Conservation (phyloP, 1,139 yeast genomes). For the Taiozyma sp. region DNA sequence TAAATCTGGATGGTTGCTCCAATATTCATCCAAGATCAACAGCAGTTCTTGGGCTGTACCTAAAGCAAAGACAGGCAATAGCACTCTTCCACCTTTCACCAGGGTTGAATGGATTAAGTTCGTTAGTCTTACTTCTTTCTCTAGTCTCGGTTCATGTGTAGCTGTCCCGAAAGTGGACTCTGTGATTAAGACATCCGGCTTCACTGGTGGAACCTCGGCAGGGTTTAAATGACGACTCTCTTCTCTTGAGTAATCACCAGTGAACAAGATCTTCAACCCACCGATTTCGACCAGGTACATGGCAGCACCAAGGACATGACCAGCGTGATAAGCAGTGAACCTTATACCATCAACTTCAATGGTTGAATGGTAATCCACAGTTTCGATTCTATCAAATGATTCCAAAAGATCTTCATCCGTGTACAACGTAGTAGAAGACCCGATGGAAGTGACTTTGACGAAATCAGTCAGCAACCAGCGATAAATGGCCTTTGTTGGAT, state of each 20-base stretch:
- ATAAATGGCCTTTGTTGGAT: constrained; percentile 96
- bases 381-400: constrained; percentile 86
- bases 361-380: constrained; percentile 93
- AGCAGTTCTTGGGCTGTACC: constrained; percentile 95
- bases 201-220: constrained; percentile 88
- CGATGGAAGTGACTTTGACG: constrained; percentile 81
- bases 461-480: constrained; percentile 93
- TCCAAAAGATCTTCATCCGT: constrained; percentile 86
- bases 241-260: constrained; percentile 96
- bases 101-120: constrained; percentile 80
- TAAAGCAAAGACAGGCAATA: constrained; percentile 91
- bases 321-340: constrained; percentile 98
- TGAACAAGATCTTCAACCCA: constrained; percentile 80
- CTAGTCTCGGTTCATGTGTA: constrained; percentile 85
- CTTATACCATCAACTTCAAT: constrained; percentile 90
- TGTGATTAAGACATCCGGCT: constrained; percentile 86
- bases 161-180: constrained; percentile 99
- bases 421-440: constrained; percentile 52
- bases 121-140: constrained; percentile 77
- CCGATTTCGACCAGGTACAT: constrained; percentile 96
- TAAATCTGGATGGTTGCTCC: constrained; percentile 80
- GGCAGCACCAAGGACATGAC: constrained; percentile 98
- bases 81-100: constrained; percentile 83
- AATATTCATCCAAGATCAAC: constrained; percentile 87
- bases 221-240: constrained; percentile 92